Evolutionary conservation across 805 yeast species (phyloP), one percentile per base, ranked within the genome.

Genomic region (Candida insectorum): DNA sequence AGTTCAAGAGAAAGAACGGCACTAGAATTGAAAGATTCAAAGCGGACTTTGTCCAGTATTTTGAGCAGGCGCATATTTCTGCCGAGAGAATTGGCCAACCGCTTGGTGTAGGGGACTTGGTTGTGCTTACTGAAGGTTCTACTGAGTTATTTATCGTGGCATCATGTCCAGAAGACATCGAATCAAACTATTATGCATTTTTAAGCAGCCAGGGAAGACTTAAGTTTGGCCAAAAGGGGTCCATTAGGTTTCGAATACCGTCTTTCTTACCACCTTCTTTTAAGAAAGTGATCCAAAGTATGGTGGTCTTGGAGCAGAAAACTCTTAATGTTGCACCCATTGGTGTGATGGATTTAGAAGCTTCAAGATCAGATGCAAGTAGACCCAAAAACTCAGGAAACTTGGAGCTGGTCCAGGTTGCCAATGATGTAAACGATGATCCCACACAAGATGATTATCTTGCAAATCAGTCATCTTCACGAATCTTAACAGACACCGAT

Each of bases 101-200:
- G 3, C 31, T 77, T 11, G 43, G 60, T 6, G 59, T 77, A 3
- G 89, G 91, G 28, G 89, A 83, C 52, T 58, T 81, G 29, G 87
- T 81, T 4, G 72, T 77, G 12, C 49, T 81, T 12, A 58, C 62
- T 10, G 55, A 60, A 1, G 63, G 69, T 31, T 65, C 65, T 24
- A 58, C 70, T 4, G 70, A 68, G 31, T 56, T 81, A 13, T 71
- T 74, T 17, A 71, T 81, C 31, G 69, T 83, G 21, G 77, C 71
- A 1, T 72, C 66, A 16, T 54, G 74, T 16, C 89, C 89, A 0
- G 43, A 49, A 4, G 51, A 60, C 4, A 50, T 72, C 2, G 60
- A 61, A 12, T 80, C 78, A 28, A 73, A 76, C 16, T 57, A 79
- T 20, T 81, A 75, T 44, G 73, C 85, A 0, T 68, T 79, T 39